A percentile compares a stretch with the other conserved stretches of the same genome.
Conservation (phyloP, 208 protist species). For the Crithidia bombi region DNA sequence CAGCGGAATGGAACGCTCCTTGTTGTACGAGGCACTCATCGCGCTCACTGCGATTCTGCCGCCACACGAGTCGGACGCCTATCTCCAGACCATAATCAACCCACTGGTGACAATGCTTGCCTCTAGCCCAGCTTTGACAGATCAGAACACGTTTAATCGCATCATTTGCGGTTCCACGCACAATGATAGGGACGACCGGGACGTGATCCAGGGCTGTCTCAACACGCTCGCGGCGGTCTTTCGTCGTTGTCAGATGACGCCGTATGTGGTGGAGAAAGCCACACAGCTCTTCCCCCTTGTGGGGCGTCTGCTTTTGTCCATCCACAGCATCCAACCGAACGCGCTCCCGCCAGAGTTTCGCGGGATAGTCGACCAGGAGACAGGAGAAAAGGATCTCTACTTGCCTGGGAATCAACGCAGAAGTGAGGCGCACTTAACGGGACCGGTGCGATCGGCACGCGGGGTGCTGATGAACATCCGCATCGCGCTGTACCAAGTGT, state of each 20-base stretch:
- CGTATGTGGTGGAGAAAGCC: conserved; percentile 58
- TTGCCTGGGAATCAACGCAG: conserved; percentile 50
- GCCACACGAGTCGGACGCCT: conserved; percentile 41
- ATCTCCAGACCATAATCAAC: conserved; percentile 60
- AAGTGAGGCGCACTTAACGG: conserved; percentile 28
- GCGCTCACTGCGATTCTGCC: conserved; percentile 53
- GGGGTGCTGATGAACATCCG: conserved; percentile 54
- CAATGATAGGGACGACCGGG: conserved; percentile 33
- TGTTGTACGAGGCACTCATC: conserved; percentile 79
- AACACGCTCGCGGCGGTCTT: conserved; percentile 65
- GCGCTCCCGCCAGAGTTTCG: conserved; percentile 50
- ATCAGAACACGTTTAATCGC: conserved; percentile 63
- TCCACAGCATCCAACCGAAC: conserved; percentile 55
- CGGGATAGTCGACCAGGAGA: conserved; percentile 46
- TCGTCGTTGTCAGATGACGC: conserved; percentile 57
- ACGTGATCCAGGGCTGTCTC: conserved; percentile 47
- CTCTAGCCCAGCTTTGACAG: conserved; percentile 26
- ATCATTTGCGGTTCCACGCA: conserved; percentile 39
- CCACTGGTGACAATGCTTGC: conserved; percentile 59
- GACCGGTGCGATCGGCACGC: conserved; percentile 35
- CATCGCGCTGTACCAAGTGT: conserved; percentile 66
- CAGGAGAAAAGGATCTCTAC: conserved; percentile 43
- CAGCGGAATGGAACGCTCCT: conserved; percentile 38
- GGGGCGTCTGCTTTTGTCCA: conserved; percentile 42
- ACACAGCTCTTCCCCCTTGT: conserved; percentile 45